A percentile compares a stretch with the other conserved stretches of the same genome.
These are phyloP conservation scores for Eucalyptus shirleyi DNA, from an alignment of 345 rosid genomes.

Conservation along the genomic window DNA sequence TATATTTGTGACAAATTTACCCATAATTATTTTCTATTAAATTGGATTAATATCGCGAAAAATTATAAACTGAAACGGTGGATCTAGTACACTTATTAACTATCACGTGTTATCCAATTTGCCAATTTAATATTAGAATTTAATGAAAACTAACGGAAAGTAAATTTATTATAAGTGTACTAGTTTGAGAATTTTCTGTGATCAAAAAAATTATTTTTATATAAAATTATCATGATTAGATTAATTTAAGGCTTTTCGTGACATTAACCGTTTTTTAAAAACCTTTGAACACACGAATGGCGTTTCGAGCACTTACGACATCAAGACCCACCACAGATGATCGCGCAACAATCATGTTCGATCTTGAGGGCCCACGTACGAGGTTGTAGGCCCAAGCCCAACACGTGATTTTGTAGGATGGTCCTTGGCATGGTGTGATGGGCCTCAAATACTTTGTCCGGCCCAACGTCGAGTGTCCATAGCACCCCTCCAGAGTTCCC, in stretches of 20 bases:
- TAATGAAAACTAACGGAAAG: accelerated
- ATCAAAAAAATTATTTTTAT: too few species aligned
- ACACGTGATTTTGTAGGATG: not conserved
- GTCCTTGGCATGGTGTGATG: not conserved
- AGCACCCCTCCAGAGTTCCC: not conserved
- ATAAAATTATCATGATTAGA: too few species aligned
- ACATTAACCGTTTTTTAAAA: not conserved
- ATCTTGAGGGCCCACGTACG: not conserved
- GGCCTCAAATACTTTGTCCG: not conserved
- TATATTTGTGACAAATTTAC: too few species aligned
- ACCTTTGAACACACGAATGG: not conserved
- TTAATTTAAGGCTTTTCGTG: too few species aligned
- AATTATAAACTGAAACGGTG: too few species aligned
- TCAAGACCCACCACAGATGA: not conserved
- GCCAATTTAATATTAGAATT: too few species aligned
- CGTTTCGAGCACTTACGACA: not conserved
- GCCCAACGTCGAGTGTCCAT: not conserved
- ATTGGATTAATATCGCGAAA: too few species aligned
- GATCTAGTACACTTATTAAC: too few species aligned
- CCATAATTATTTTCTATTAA: accelerated
- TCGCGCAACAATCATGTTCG: not conserved
- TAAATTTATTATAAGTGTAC: too few species aligned
- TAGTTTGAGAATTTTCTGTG: too few species aligned
- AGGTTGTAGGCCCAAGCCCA: not conserved
- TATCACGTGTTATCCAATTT: too few species aligned